Percentiles rank a stretch among this genome's conserved stretches.
These are phyloP conservation scores for Saccharomycopsis hybrid DNA, from an alignment of 1,139 yeast genomes.

Conservation along the genomic window DNA sequence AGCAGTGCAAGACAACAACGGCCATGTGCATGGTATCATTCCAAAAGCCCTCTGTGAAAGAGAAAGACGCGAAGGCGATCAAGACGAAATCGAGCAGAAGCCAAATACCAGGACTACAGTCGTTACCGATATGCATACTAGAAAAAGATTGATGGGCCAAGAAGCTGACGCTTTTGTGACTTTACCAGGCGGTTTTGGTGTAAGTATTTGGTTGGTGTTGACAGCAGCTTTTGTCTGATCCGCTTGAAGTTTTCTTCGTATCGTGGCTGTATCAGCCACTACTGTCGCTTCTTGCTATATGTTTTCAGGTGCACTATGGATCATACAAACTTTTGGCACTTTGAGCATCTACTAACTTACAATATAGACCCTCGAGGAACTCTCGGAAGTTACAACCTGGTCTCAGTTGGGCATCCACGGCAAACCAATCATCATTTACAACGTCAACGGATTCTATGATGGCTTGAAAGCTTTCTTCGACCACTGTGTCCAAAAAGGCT, in stretches of 20 bases:
- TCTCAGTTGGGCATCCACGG: slow-evolving; percentile 80
- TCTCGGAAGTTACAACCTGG: slow-evolving; percentile 89
- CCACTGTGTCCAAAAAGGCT: slow-evolving; percentile 54
- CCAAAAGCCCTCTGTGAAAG: slow-evolving; percentile 75
- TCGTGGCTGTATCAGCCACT: no score
- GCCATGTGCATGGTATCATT: slow-evolving; percentile 79
- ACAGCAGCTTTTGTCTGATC: no score
- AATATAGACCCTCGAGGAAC: slow-evolving; percentile 73
- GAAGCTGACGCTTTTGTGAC: slow-evolving; percentile 87
- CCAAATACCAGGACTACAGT: no score
- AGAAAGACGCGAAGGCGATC: slow-evolving; percentile 48
- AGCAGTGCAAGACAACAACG: slow-evolving; percentile 58
- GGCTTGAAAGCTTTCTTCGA: slow-evolving; percentile 54
- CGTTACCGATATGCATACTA: slow-evolving; percentile 85
- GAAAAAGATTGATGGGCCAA: slow-evolving; percentile 81
- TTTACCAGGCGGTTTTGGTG: slow-evolving; percentile 85
- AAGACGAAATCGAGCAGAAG: slow-evolving; percentile 55
- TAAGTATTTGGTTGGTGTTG: no score
- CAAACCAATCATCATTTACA: slow-evolving; percentile 73
- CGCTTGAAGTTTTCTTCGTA: no score
- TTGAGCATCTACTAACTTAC: no score
- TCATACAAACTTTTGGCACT: no score
- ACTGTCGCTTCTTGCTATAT: no score
- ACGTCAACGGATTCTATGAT: slow-evolving; percentile 77
- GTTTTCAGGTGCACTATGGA: no score